Evolutionary conservation across 106 monocot species (phyloP).

Genomic region (Vanilla planifolia): DNA sequence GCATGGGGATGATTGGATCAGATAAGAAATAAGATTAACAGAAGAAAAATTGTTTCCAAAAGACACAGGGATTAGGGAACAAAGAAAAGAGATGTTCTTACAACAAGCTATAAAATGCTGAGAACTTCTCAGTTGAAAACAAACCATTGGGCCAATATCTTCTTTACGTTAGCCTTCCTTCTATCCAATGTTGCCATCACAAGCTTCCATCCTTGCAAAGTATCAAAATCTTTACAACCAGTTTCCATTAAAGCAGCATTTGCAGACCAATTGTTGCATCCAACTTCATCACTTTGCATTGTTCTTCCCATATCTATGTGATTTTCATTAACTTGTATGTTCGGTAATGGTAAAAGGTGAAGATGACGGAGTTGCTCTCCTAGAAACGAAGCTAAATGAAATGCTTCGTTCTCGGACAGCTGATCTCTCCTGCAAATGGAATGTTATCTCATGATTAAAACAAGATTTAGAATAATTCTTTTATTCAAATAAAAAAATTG

Average conservation of each 20-base stretch:
- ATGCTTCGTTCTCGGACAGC: conserved; percentile 45
- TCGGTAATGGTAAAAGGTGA: conserved; percentile 76
- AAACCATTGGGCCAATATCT: conserved; percentile 64
- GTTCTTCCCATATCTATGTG: conserved; percentile 16
- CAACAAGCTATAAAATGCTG: background rate
- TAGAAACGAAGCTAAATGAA: conserved; percentile 78
- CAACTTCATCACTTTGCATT: conserved; percentile 8
- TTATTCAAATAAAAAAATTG: too few species aligned
- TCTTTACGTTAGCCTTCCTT: conserved; percentile 43
- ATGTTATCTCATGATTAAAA: too few species aligned
- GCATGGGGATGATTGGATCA: background rate
- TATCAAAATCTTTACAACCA: conserved; percentile 5
- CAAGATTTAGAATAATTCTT: too few species aligned
- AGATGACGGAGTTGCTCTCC: conserved; percentile 75
- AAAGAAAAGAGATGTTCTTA: background rate
- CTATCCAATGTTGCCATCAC: conserved; percentile 35
- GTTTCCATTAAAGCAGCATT: background rate
- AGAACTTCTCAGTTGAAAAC: conserved; percentile 1
- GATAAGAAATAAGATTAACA: background rate
- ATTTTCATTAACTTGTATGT: conserved; percentile 2
- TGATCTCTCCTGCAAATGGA: conserved; percentile 62
- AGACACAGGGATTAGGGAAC: background rate
- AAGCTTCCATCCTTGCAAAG: conserved; percentile 54
- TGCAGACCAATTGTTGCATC: conserved; percentile 7
- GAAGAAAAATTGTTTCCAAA: background rate